These are phyloP conservation scores for Diaporthe sp. DNA, from an alignment of 2,329 filamentous ascomycete genomes.

Conservation along the genomic window DNA sequence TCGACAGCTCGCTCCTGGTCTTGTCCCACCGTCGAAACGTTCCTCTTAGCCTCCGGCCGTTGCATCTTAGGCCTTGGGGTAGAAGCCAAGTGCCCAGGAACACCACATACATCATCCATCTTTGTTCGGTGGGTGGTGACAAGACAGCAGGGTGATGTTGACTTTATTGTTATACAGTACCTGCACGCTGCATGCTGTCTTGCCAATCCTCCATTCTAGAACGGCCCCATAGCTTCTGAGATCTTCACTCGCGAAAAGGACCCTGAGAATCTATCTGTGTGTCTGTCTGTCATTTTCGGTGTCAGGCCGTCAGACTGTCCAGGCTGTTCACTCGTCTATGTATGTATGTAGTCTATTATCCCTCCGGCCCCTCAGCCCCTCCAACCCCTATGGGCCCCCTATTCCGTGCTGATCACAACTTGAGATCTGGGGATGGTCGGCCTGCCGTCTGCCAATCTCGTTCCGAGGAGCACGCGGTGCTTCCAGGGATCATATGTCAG, in stretches of 20 bases:
- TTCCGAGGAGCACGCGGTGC: constrained; percentile 37
- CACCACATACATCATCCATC: neutral
- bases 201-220: constrained; percentile 27
- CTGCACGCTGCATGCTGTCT: neutral
- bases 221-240: constrained; percentile 22
- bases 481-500: constrained; percentile 31
- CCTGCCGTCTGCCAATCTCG: constrained; percentile 37
- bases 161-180: neutral
- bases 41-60: constrained; percentile 28
- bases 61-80: neutral
- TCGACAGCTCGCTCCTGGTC: neutral
- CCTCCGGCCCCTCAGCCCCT: constrained; percentile 19
- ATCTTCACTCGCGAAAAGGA: constrained; percentile 24
- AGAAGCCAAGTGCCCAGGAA: neutral
- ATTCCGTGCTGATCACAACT: constrained; percentile 42
- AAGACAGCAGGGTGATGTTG: neutral
- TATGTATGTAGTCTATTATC: neutral
- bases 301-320: neutral
- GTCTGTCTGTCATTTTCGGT: constrained; percentile 5
- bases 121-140: neutral
- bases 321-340: neutral
- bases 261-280: neutral
- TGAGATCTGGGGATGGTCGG: constrained; percentile 38
- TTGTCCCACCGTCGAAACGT: constrained; percentile 15
- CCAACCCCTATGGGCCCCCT: constrained; percentile 38